A percentile compares a stretch with the other conserved stretches of the same genome.
Conservation (phyloP, 2,329 filamentous ascomycete species). For the Trichoderma guizhouense region DNA sequence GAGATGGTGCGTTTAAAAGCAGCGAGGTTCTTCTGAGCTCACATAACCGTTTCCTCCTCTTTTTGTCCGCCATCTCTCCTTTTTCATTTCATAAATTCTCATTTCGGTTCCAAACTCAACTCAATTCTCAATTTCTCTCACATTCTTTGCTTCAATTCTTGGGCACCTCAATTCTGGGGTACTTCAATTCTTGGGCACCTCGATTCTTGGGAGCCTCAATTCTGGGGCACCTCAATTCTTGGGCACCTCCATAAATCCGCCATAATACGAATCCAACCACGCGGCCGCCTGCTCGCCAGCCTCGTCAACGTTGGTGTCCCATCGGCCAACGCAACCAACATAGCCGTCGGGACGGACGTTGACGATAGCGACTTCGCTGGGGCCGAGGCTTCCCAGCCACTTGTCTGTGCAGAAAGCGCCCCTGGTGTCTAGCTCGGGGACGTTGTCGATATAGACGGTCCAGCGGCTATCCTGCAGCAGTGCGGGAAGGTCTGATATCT, state of each 20-base stretch:
- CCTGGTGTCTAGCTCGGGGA: constrained; percentile 53
- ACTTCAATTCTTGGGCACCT: no score
- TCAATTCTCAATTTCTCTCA: neutral
- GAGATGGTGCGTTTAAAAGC: neutral
- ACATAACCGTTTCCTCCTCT: neutral
- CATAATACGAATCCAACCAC: constrained; percentile 55
- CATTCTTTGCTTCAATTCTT: neutral
- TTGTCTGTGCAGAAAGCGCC: constrained; percentile 59
- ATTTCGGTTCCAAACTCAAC: neutral
- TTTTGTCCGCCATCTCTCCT: neutral
- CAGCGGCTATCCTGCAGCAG: constrained; percentile 63
- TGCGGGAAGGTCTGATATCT: constrained; percentile 61
- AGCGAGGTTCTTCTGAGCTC: neutral
- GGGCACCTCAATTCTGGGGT: constrained; percentile 38
- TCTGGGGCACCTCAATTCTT: neutral
- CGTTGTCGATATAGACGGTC: constrained; percentile 70
- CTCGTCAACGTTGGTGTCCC: constrained; percentile 50
- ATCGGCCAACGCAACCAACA: constrained; percentile 60
- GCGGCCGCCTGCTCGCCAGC: constrained; percentile 50
- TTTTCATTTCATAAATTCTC: neutral
- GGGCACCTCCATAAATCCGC: constrained; percentile 52
- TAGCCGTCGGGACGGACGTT: constrained; percentile 73
- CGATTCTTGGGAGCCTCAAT: no score
- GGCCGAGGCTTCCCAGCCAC: constrained; percentile 60
- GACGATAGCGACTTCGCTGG: constrained; percentile 58